Conservation (phyloP, 2,329 filamentous ascomycete species). For the Arthrobotrys iridis region DNA sequence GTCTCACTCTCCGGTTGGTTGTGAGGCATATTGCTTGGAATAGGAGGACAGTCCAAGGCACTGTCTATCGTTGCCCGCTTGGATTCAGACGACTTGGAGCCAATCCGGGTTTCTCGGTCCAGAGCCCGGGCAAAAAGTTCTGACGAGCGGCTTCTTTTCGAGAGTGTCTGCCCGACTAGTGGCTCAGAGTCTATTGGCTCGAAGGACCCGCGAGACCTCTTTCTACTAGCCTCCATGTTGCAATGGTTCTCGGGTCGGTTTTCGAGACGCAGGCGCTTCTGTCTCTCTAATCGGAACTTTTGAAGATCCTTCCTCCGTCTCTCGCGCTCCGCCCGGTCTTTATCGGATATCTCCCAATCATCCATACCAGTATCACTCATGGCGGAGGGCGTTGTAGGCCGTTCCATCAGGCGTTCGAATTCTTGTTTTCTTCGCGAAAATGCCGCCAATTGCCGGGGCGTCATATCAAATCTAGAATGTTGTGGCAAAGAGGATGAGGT, state of each 20-base stretch:
- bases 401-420: conserved; percentile 42
- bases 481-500: conserved; percentile 28
- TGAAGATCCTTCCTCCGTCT: conserved; percentile 45
- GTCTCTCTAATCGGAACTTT: conserved; percentile 40
- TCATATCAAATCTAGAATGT: conserved; percentile 46
- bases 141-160: conserved; percentile 40
- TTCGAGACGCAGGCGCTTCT: conserved; percentile 33
- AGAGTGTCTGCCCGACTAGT: background rate
- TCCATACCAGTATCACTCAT: conserved; percentile 39
- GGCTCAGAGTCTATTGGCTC: conserved; percentile 6
- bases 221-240: background rate
- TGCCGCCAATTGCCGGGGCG: conserved; percentile 41
- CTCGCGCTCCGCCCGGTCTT: conserved; percentile 39
- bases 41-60: background rate
- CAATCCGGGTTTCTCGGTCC: background rate
- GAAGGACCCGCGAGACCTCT: conserved; percentile 2
- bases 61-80: background rate
- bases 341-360: conserved; percentile 41
- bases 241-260: background rate
- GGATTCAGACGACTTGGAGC: background rate
- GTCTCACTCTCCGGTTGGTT: background rate
- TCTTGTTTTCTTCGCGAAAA: conserved; percentile 42
- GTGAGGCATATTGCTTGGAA: background rate
- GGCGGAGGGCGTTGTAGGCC: conserved; percentile 38
- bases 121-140: conserved; percentile 39